Percentiles rank a stretch among this genome's conserved stretches.
These are phyloP conservation scores for Aureobasidium sp. DNA, from an alignment of 2,329 filamentous ascomycete species.

Conservation along the genomic window DNA sequence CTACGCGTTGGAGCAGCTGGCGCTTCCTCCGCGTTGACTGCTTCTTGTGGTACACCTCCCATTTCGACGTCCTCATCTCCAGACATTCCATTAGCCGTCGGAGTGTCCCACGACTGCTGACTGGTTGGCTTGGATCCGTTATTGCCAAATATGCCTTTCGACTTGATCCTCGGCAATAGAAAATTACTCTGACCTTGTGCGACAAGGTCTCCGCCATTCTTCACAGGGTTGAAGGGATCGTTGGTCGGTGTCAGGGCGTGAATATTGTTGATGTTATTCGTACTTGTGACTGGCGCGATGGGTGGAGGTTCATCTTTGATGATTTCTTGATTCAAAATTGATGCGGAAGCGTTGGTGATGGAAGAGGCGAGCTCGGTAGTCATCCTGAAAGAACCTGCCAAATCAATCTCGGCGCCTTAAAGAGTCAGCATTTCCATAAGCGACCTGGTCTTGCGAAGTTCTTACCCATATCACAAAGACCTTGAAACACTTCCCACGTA, in stretches of 20 bases:
- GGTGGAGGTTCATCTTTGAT: conserved; percentile 26
- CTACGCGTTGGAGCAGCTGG: conserved; percentile 43
- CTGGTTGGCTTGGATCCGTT: background rate
- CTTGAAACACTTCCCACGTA: conserved; percentile 95
- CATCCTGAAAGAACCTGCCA: conserved; percentile 79
- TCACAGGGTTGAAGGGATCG: conserved; percentile 38
- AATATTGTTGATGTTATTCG: conserved; percentile 22
- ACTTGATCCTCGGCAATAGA: conserved; percentile 17
- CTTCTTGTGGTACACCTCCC: conserved; percentile 23
- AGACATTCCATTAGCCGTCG: conserved; percentile 36
- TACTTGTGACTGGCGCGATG: conserved; percentile 20
- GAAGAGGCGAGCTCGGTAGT: conserved; percentile 55
- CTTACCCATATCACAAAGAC: conserved; percentile 69
- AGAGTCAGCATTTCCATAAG: conserved; percentile 8
- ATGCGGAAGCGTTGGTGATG: conserved; percentile 30
- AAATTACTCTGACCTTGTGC: conserved; percentile 13
- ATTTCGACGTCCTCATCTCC: conserved; percentile 38
- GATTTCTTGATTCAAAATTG: conserved; percentile 19
- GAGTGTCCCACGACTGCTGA: conserved; percentile 36
- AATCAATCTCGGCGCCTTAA: conserved; percentile 67
- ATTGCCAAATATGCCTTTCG: conserved; percentile 17
- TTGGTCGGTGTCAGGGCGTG: conserved; percentile 29
- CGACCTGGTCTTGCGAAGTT: conserved; percentile 1
- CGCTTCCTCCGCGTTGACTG: conserved; percentile 31
- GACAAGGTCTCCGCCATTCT: conserved; percentile 7